Conservation (phyloP, 2,329 filamentous ascomycete genomes). For the Paecilomyces dactylethromorphus region DNA sequence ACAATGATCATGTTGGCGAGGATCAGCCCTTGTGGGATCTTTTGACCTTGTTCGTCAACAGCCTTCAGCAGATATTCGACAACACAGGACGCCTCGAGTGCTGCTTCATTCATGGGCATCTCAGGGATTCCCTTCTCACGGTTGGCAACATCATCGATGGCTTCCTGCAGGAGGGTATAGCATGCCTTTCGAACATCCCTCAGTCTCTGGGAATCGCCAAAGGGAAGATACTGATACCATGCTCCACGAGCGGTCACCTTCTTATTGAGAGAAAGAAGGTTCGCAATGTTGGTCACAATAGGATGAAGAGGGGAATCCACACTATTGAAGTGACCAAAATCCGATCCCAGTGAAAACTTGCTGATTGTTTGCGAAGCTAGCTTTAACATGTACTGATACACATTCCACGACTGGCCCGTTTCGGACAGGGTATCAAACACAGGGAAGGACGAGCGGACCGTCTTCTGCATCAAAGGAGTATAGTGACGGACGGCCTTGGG, state of each 20-base stretch:
- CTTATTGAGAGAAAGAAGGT: slow-evolving; percentile 46
- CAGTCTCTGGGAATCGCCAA: slow-evolving; percentile 47
- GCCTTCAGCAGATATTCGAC: slow-evolving; percentile 12
- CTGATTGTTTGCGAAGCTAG: slow-evolving; percentile 35
- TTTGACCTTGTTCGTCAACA: slow-evolving; percentile 47
- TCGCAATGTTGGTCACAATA: neutral
- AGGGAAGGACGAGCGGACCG: neutral
- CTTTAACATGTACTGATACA: slow-evolving; percentile 43
- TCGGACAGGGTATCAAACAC: slow-evolving; percentile 4
- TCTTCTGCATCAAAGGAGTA: slow-evolving; percentile 33
- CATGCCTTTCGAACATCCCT: slow-evolving; percentile 10
- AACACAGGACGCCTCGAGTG: slow-evolving; percentile 6
- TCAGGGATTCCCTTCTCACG: neutral
- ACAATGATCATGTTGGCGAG: slow-evolving; percentile 41
- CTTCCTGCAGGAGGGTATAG: neutral
- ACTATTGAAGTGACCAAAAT: slow-evolving; percentile 36
- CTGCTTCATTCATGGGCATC: neutral
- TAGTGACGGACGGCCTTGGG: slow-evolving; percentile 58
- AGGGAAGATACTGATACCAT: slow-evolving; percentile 52
- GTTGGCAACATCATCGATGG: neutral
- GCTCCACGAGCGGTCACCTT: slow-evolving; percentile 45
- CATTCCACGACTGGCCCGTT: slow-evolving; percentile 41
- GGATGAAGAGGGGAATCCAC: neutral
- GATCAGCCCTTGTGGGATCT: slow-evolving; percentile 42
- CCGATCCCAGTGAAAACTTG: slow-evolving; percentile 33